Conservation (phyloP, 768 basidiomycete genomes). For the Clathrus columnatus region DNA sequence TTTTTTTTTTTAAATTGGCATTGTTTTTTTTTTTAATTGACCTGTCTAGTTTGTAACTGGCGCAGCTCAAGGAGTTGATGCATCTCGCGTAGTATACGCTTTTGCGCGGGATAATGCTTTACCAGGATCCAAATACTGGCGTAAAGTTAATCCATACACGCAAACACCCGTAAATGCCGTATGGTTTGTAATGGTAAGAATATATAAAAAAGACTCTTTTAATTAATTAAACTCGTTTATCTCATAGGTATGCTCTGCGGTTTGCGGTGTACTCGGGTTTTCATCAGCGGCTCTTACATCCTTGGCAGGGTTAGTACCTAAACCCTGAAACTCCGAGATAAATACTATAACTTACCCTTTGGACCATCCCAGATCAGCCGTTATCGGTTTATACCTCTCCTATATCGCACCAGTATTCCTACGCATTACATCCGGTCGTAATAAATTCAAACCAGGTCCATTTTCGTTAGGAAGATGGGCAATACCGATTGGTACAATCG, state of each 20-base stretch:
- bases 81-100: conserved; percentile 66
- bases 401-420: conserved; percentile 63
- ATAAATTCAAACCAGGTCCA: conserved; percentile 47
- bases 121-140: conserved; percentile 66
- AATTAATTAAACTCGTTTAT: not conserved
- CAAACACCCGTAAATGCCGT: conserved; percentile 70
- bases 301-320: conserved; percentile 49
- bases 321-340: not conserved
- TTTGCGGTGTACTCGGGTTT: conserved; percentile 61
- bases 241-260: conserved; percentile 26
- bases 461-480: conserved; percentile 57
- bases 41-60: conserved; percentile 53
- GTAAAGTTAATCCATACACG: conserved; percentile 46
- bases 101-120: conserved; percentile 69
- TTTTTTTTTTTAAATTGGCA: not conserved
- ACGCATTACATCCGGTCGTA: conserved; percentile 58
- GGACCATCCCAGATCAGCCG: conserved; percentile 42
- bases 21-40: not conserved
- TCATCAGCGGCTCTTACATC: conserved; percentile 54
- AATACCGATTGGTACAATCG: conserved; percentile 48
- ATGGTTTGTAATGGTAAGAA: conserved; percentile 53
- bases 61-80: conserved; percentile 67
- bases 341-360: not conserved
- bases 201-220: not conserved
- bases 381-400: conserved; percentile 62